A percentile compares a stretch with the other conserved stretches of the same genome.
These are phyloP conservation scores for Closterium sp. DNA, from an alignment of 139 green algal genomes.

Conservation along the genomic window DNA sequence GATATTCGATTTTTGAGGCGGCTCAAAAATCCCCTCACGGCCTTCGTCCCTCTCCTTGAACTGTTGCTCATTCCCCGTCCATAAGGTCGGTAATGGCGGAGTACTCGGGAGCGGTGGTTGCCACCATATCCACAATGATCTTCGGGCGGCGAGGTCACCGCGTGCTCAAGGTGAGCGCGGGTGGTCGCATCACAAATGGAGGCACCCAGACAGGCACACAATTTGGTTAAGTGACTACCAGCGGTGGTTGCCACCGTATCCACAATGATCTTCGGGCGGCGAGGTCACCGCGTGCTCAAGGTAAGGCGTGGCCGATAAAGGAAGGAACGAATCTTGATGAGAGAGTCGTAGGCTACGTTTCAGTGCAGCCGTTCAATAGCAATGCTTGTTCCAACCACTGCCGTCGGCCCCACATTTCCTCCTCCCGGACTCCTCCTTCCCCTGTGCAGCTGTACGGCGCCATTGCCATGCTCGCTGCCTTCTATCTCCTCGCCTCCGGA, in stretches of 20 bases:
- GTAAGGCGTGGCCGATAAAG: too few species aligned
- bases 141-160: constrained; percentile 18
- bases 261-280: constrained; percentile 25
- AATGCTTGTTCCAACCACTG: too few species aligned
- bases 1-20: too few species aligned
- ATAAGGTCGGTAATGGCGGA: constrained; percentile 35
- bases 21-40: too few species aligned
- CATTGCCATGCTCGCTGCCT: constrained; percentile 17
- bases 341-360: too few species aligned
- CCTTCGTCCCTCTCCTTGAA: too few species aligned
- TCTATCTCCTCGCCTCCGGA: constrained; percentile 20
- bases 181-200: too few species aligned
- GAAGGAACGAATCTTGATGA: too few species aligned
- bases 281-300: constrained; percentile 11
- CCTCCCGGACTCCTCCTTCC: neutral
- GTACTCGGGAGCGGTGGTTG: constrained; percentile 29
- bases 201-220: too few species aligned
- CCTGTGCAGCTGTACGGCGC: constrained; percentile 22
- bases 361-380: too few species aligned
- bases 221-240: neutral
- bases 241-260: constrained; percentile 22
- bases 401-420: too few species aligned
- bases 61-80: too few species aligned
- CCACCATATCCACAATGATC: constrained; percentile 24
- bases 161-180: neutral